Evolutionary conservation across 169 alveolate species (phyloP).

Genomic region (Theileria annulata): DNA sequence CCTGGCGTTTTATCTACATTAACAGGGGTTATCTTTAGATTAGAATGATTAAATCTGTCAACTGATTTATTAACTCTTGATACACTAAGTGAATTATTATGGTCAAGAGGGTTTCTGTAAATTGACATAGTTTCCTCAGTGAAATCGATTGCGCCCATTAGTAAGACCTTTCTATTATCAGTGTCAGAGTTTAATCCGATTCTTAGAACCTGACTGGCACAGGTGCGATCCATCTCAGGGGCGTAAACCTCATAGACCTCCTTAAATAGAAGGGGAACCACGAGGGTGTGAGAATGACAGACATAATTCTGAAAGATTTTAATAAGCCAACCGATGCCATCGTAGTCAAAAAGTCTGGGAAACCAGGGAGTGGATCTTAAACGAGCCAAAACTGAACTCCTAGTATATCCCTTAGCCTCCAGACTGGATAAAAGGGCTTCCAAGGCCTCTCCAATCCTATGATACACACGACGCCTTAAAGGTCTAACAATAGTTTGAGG

Average conservation of each 20-base stretch:
- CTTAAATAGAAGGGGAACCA: constrained; percentile 51
- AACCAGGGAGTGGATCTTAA: constrained; percentile 52
- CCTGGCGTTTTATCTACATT: too few relatives aligned
- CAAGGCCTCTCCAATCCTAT: constrained; percentile 28
- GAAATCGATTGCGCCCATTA: constrained; percentile 67
- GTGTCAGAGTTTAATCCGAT: not conserved
- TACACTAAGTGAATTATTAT: too few relatives aligned
- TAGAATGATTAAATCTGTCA: too few relatives aligned
- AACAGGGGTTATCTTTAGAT: too few relatives aligned
- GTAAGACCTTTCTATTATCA: constrained; percentile 42
- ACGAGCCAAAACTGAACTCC: constrained; percentile 34
- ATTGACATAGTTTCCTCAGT: constrained; percentile 65
- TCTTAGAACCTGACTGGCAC: constrained; percentile 36
- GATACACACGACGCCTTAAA: constrained; percentile 36
- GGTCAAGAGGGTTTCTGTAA: constrained; percentile 24
- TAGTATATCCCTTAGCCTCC: constrained; percentile 38
- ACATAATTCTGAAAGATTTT: constrained; percentile 58
- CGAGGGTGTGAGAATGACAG: constrained; percentile 57
- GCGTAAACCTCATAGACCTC: constrained; percentile 58
- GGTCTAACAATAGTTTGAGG: constrained; percentile 55
- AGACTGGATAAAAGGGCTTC: constrained; percentile 40
- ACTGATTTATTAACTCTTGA: too few relatives aligned
- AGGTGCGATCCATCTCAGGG: constrained; percentile 48
- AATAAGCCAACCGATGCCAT: constrained; percentile 36
- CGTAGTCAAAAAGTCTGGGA: constrained; percentile 41